Evolutionary conservation across 768 basidiomycete genomes (phyloP).

Genomic region (button mushroom (Agaricus bisporus)): DNA sequence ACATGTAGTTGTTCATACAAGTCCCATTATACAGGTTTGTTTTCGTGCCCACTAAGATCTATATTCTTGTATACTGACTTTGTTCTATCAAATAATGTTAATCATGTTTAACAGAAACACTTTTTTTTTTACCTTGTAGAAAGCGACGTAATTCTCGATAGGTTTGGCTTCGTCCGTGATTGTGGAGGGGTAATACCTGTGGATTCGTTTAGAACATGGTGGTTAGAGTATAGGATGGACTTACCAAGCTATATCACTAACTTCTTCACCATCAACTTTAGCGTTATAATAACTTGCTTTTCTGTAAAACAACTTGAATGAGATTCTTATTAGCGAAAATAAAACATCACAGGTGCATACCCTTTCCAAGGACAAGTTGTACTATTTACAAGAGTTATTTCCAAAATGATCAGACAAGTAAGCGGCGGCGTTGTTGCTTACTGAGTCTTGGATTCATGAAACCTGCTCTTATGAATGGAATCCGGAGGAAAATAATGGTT

Average conservation of each 20-base stretch:
- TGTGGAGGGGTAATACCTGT: constrained; percentile 62
- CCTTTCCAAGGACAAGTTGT: constrained; percentile 69
- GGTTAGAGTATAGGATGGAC: constrained; percentile 13
- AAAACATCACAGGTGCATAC: constrained; percentile 26
- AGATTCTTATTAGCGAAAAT: neutral
- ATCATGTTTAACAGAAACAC: no score
- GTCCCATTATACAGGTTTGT: neutral
- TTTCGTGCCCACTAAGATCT: neutral
- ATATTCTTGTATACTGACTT: constrained; percentile 25
- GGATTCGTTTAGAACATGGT: neutral
- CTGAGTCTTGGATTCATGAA: constrained; percentile 47
- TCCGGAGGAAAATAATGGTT: constrained; percentile 72
- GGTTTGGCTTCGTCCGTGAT: constrained; percentile 47
- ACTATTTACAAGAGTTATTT: constrained; percentile 25
- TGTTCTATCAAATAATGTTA: constrained; percentile 23
- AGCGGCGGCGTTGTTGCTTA: no score
- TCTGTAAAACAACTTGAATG: constrained; percentile 17
- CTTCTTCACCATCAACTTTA: constrained; percentile 33
- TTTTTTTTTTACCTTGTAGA: constrained; percentile 55
- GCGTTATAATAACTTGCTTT: constrained; percentile 66
- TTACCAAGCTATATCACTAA: constrained; percentile 65
- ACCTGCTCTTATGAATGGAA: constrained; percentile 36
- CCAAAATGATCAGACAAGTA: neutral
- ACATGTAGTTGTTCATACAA: no score
- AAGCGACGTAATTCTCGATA: constrained; percentile 66